Evolutionary conservation across 2,329 filamentous ascomycete genomes (phyloP), one percentile per base, ranked within the genome.

Genomic region (Talaromyces marneffei): DNA sequence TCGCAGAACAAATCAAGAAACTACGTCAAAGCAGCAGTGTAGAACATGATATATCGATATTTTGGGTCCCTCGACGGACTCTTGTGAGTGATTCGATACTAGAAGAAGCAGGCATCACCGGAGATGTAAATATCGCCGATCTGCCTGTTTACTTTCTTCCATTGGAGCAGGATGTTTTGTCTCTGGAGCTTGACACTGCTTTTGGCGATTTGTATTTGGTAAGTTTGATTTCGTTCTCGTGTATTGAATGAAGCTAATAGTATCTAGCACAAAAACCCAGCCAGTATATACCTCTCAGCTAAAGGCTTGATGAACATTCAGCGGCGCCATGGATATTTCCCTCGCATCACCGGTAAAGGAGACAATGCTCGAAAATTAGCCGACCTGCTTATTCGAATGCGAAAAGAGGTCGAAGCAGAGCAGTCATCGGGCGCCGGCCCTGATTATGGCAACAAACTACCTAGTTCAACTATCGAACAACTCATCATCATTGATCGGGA

Each of bases 401-500:
- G 93, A 65, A 92, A 92, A 71, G 94, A 99, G 76, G 81, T 92
- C 14, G 90, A 92, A 50, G 89, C 90, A 20, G 92, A 95, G 71
- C 87, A 90, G 67, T 85, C 83, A 46, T 82, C 79, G 61, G 87
- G 87, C 61, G 77, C 80, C 29, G 80, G 79, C 44, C 79, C 80
- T 60, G 77, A 79, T 59, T 81, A 80, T 2, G 77, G 79, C 8
- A 84, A 83, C 48, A 89, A 89, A 6, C 87, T 90, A 10, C 93
- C 94, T 12, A 97, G 94, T 74, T 89, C 89, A 10, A 87, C 87
- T 6, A 90, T 92, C 53, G 94, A 99, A 74, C 96, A 89, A 70
- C 80, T 97, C 63, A 92, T 99, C 69, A 89, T 99, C 63, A 92
- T 99, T 60, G 94, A 99, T 74, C 89, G 94, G 55, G 92, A 97